Base-by-base conservation (phyloP, 495 filamentous ascomycete genomes). In the Evansstolkia leycettana region DNA sequence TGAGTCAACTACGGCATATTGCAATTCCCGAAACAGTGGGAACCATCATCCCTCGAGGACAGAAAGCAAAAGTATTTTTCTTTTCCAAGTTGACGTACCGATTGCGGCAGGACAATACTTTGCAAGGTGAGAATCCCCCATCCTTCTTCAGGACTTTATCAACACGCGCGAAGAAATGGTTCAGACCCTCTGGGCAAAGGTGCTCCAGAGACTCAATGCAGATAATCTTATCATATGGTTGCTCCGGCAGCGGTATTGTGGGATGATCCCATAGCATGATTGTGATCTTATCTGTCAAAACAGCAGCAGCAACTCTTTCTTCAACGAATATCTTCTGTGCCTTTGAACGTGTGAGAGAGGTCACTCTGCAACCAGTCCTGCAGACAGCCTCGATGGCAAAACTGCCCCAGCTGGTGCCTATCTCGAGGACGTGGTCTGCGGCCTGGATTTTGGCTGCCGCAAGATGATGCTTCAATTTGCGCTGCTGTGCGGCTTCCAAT, bases 31-130 rank as follows among this genome's bases (percentile, higher is more conserved):
- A n/a, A n/a, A n/a, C n/a, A n/a, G n/a, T n/a, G n/a, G n/a, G n/a
- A n/a, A n/a, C n/a, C n/a, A n/a, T n/a, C n/a, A n/a, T n/a, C n/a
- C n/a, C n/a, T n/a, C n/a, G n/a, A n/a, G n/a, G n/a, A n/a, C n/a
- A n/a, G n/a, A n/a, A n/a, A n/a, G n/a, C n/a, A n/a, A n/a, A n/a
- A n/a, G n/a, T 43, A 69, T 65, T 53, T 64, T 57, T 11, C 52
- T 53, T 26, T 16, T 30, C 15, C 29, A 18, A 28, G 37, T 52
- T 54, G 15, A 52, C 39, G 16, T 45, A 42, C 45, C 41, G 29
- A 64, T 48, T 84, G 75, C 2, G 79, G 76, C 65, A 84, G 79
- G 7, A 78, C 80, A 39, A 83, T 84, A 45, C 78, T 78, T 50
- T 82, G 78, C 45, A 83, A 80, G 18, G 76, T 66, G 4, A 73